Evolutionary conservation across 83 land plant species (phyloP).

Genomic region (Thuja plicata): DNA sequence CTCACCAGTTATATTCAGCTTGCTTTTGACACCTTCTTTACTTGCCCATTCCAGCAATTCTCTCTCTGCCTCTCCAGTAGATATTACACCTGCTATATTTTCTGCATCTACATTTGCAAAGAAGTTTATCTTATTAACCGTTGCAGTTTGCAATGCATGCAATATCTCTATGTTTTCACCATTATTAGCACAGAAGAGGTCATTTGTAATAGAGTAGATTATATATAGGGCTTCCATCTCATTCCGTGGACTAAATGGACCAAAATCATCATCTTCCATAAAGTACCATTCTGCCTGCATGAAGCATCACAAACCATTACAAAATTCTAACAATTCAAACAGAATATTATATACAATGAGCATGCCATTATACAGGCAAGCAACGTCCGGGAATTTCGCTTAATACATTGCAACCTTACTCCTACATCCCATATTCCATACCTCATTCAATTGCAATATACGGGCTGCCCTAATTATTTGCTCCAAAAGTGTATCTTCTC

Average conservation of each 20-base stretch:
- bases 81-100: constrained; percentile 13
- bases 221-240: constrained; percentile 50
- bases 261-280: constrained; percentile 27
- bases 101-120: constrained; percentile 16
- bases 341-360: not conserved
- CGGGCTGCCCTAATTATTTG: constrained; percentile 40
- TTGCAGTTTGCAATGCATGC: constrained; percentile 22
- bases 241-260: constrained; percentile 51
- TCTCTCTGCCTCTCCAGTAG: constrained; percentile 33
- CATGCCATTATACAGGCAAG: not conserved
- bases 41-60: constrained; percentile 50
- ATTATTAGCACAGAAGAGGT: not conserved
- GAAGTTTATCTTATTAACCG: constrained; percentile 22
- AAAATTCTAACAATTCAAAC: not conserved
- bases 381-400: not conserved
- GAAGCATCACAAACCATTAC: not conserved
- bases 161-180: constrained; percentile 9
- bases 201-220: constrained; percentile 23
- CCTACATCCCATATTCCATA: constrained; percentile 9
- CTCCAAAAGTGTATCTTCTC: constrained; percentile 19
- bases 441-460: constrained; percentile 53
- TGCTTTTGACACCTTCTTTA: constrained; percentile 46
- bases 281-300: constrained; percentile 64
- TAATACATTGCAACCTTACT: not conserved
- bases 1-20: constrained; percentile 55